Conservation (phyloP, 306 rosid species). For the Acacia crassicarpa region DNA sequence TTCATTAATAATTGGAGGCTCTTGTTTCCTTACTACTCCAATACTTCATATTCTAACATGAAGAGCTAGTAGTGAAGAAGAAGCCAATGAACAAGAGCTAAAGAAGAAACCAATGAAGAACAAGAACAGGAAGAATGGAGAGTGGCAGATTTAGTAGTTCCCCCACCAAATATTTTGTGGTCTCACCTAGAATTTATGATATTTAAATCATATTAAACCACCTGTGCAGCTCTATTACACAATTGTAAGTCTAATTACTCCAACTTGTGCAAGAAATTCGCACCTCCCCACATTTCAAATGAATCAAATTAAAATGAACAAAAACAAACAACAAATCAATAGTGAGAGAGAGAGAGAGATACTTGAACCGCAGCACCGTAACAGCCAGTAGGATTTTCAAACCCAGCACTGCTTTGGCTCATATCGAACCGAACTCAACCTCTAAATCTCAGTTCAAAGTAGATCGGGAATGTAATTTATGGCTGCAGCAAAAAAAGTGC, state of each 20-base stretch:
- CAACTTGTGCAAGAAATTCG: background rate
- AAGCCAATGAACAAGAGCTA: too few relatives aligned
- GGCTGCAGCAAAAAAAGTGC: background rate
- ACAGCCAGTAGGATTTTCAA: constrained; percentile 65
- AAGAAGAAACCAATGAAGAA: too few relatives aligned
- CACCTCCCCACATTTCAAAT: background rate
- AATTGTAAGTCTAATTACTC: background rate
- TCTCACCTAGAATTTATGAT: background rate
- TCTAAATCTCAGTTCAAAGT: background rate
- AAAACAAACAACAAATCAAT: background rate
- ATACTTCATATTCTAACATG: too few relatives aligned
- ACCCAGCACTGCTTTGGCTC: constrained; percentile 40
- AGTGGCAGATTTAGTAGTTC: background rate
- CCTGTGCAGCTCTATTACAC: background rate
- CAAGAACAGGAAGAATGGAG: too few relatives aligned
- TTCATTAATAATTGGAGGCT: too few relatives aligned
- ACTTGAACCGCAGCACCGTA: constrained; percentile 82
- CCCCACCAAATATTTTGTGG: background rate
- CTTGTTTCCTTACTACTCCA: too few relatives aligned
- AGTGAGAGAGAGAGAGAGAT: constrained; percentile 1
- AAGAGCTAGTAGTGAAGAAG: too few relatives aligned
- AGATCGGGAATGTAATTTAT: constrained; percentile 26
- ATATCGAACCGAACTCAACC: constrained; percentile 23
- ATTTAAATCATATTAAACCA: background rate
- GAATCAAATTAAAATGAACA: background rate